These are phyloP conservation scores for Cladophialophora chaetospira DNA, from an alignment of 2,329 filamentous ascomycete species.

Conservation along the genomic window DNA sequence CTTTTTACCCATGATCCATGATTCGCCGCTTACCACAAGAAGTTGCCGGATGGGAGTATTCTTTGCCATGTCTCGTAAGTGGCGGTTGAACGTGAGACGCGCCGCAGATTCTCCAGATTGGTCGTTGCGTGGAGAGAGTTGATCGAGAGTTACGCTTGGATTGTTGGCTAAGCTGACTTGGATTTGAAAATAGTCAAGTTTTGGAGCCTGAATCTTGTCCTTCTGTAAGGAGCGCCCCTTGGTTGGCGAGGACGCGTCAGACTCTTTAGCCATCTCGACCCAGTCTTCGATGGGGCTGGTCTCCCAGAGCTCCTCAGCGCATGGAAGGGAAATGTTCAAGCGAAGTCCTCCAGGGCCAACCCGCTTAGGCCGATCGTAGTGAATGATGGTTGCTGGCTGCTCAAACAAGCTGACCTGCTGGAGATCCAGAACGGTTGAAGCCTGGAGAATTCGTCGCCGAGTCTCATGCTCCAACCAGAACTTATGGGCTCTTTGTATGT, in stretches of 20 bases:
- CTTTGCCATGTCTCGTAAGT: slow-evolving; percentile 36
- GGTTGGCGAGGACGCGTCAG: slow-evolving; percentile 6
- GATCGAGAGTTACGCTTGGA: slow-evolving; percentile 11
- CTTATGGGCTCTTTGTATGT: slow-evolving; percentile 36
- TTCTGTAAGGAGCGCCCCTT: slow-evolving; percentile 3
- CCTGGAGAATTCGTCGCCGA: slow-evolving; percentile 39
- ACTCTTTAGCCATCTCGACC: slow-evolving; percentile 31
- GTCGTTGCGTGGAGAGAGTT: slow-evolving; percentile 12
- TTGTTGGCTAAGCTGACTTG: slow-evolving; percentile 26
- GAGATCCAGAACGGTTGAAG: slow-evolving; percentile 39
- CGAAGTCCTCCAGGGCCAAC: slow-evolving; percentile 17
- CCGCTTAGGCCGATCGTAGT: slow-evolving; percentile 27
- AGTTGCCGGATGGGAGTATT: slow-evolving; percentile 38
- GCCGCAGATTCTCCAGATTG: slow-evolving; percentile 13
- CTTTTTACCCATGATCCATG: slow-evolving; percentile 42
- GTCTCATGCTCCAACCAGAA: slow-evolving; percentile 43
- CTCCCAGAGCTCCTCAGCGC: slow-evolving; percentile 39
- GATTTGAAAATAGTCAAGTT: slow-evolving; percentile 28
- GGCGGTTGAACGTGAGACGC: slow-evolving; percentile 36
- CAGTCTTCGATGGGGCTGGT: slow-evolving; percentile 35
- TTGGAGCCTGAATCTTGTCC: not conserved
- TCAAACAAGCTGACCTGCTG: slow-evolving; percentile 39
- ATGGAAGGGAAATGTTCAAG: slow-evolving; percentile 37
- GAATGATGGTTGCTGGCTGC: slow-evolving; percentile 37
- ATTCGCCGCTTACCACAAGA: slow-evolving; percentile 41